Percentiles rank a stretch among this genome's conserved stretches.
Conservation (phyloP, 225 moss, liverwort and hornwort species). For the Takakia lepidozioides region DNA sequence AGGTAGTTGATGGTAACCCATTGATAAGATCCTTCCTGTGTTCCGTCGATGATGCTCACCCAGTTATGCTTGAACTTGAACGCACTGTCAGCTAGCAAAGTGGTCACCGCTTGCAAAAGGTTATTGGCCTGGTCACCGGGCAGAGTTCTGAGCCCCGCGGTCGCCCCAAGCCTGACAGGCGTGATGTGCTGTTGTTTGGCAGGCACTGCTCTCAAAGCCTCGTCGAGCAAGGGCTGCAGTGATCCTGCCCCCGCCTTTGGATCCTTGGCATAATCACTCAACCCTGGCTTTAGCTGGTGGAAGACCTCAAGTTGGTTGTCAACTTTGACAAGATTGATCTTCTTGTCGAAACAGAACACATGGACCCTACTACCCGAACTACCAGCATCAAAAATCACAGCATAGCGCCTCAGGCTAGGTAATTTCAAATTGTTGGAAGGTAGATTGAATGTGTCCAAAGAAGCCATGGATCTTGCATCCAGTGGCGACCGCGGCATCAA, state of each 20-base stretch:
- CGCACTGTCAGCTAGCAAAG: slow-evolving; percentile 42
- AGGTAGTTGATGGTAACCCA: slow-evolving; percentile 97
- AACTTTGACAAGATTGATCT: slow-evolving; percentile 65
- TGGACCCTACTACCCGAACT: slow-evolving; percentile 98
- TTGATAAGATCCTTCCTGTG: slow-evolving; percentile 88
- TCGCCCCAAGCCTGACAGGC: slow-evolving; percentile 88
- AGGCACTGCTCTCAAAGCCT: slow-evolving; percentile 67
- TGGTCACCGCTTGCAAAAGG: slow-evolving; percentile 54
- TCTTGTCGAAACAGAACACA: slow-evolving; percentile 76
- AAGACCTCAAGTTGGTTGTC: slow-evolving; percentile 58
- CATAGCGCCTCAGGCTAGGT: slow-evolving; percentile 47
- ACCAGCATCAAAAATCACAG: slow-evolving; percentile 90
- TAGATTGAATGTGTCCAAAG: slow-evolving; percentile 39
- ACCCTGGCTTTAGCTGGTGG: slow-evolving; percentile 67
- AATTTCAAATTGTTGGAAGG: slow-evolving; percentile 24
- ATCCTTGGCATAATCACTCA: slow-evolving; percentile 70
- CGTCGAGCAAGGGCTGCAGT: slow-evolving; percentile 47
- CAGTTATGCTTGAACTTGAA: slow-evolving; percentile 73
- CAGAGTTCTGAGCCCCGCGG: slow-evolving; percentile 80
- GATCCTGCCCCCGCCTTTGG: slow-evolving; percentile 76
- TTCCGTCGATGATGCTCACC: slow-evolving; percentile 85
- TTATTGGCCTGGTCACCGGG: slow-evolving; percentile 58
- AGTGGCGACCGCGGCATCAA: slow-evolving; percentile 80
- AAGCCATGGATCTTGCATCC: slow-evolving; percentile 25
- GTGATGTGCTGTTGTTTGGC: slow-evolving; percentile 48